phyloP scores from a whole-genome alignment of 805 yeast species.

The Metschnikowia hibisci region DNA sequence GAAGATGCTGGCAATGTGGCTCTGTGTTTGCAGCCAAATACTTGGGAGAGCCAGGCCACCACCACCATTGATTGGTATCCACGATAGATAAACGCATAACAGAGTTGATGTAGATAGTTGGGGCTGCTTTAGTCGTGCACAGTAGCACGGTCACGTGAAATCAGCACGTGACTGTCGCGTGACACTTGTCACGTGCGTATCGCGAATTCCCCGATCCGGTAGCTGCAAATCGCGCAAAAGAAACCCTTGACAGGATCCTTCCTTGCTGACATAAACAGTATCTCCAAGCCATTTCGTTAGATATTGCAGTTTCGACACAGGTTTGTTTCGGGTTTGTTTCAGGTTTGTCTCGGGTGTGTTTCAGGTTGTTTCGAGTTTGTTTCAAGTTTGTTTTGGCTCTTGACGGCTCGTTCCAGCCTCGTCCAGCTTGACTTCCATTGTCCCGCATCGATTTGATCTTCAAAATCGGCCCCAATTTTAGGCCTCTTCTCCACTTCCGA shows the following conservation, averaged over 20 bases:
- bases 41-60: constrained; percentile 74
- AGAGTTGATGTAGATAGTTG: neutral
- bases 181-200: neutral
- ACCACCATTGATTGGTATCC: constrained; percentile 39
- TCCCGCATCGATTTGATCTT: neutral
- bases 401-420: too few relatives aligned
- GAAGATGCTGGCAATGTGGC: constrained; percentile 99
- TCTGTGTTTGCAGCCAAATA: constrained; percentile 85
- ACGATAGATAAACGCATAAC: constrained; percentile 10
- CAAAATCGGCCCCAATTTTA: neutral
- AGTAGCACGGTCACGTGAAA: neutral
- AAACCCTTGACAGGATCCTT: neutral
- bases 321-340: too few relatives aligned
- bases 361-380: too few relatives aligned
- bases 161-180: too few relatives aligned
- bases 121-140: neutral
- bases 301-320: too few relatives aligned
- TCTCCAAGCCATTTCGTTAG: too few relatives aligned
- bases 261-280: neutral
- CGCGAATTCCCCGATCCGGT: constrained; percentile 2
- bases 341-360: too few relatives aligned
- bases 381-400: too few relatives aligned
- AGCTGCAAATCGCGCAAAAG: constrained; percentile 3
- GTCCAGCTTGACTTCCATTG: too few relatives aligned
- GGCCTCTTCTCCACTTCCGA: too few relatives aligned